These are phyloP conservation scores for Trichosporon inkin DNA, from an alignment of 1,284 basidiomycete genomes.

Conservation along the genomic window DNA sequence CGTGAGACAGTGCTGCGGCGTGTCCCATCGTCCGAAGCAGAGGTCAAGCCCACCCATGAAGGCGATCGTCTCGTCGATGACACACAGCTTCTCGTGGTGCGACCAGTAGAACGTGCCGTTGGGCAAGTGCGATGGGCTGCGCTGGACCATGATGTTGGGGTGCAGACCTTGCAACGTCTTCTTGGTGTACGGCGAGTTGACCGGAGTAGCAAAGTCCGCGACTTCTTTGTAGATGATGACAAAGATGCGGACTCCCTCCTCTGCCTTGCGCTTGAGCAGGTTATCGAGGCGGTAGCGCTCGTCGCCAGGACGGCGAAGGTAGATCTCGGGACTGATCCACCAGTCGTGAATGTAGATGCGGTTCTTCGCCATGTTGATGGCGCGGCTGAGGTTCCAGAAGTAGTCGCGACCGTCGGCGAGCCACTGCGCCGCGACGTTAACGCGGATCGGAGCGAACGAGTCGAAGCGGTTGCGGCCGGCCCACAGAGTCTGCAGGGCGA, in stretches of 20 bases:
- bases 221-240: constrained; percentile 97
- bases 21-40: constrained; percentile 96
- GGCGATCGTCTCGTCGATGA: constrained; percentile 79
- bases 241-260: constrained; percentile 93
- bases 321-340: constrained; percentile 74
- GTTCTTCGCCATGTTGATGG: constrained; percentile 84
- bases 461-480: constrained; percentile 79
- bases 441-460: constrained; percentile 87
- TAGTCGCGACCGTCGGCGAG: constrained; percentile 98
- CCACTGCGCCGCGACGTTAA: constrained; percentile 95
- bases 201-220: constrained; percentile 91
- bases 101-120: constrained; percentile 99
- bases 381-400: constrained; percentile 94
- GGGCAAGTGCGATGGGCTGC: constrained; percentile 95
- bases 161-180: constrained; percentile 79
- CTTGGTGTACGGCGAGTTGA: constrained; percentile 88
- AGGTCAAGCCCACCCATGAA: constrained; percentile 71
- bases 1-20: constrained; percentile 82
- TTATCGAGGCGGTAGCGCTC: constrained; percentile 84
- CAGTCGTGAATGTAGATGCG: constrained; percentile 91
- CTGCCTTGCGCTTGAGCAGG: constrained; percentile 85
- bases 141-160: constrained; percentile 91
- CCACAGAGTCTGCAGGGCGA: constrained; percentile 73
- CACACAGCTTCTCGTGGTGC: constrained; percentile 83
- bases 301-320: constrained; percentile 75